These are phyloP conservation scores for Eucalyptus polybractea DNA, from an alignment of 345 rosid genomes.

Conservation along the genomic window DNA sequence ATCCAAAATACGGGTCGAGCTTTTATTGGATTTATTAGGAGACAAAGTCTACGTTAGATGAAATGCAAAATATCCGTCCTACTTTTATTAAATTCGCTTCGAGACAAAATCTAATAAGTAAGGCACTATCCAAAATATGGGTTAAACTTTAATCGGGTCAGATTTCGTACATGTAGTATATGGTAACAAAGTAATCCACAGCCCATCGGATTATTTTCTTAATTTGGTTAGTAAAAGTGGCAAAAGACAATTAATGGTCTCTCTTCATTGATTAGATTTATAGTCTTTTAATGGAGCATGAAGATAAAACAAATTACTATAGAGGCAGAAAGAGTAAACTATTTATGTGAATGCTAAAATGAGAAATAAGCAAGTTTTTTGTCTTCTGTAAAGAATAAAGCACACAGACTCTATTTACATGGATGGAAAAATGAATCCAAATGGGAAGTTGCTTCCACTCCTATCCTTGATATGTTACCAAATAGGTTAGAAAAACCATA, in stretches of 20 bases:
- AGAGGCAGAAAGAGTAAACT: background rate
- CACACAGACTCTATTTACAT: background rate
- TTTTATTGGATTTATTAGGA: background rate
- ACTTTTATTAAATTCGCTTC: background rate
- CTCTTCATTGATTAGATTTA: background rate
- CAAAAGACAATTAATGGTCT: background rate
- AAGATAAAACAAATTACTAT: background rate
- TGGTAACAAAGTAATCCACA: background rate
- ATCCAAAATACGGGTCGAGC: background rate
- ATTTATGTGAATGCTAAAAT: background rate
- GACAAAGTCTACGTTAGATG: background rate
- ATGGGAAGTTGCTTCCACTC: background rate
- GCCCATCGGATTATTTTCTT: background rate
- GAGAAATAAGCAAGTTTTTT: background rate
- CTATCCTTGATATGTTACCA: background rate
- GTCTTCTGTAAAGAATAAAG: background rate
- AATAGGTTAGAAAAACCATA: background rate
- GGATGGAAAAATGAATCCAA: background rate
- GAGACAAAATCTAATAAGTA: background rate
- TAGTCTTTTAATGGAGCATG: background rate
- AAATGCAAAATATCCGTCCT: background rate
- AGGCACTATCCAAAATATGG: background rate
- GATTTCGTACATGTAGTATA: background rate
- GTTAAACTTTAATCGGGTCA: background rate
- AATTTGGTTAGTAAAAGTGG: background rate